These are phyloP conservation scores for Arthrobotrys pseudoclavata DNA, from an alignment of 2,329 filamentous ascomycete species.

Conservation along the genomic window DNA sequence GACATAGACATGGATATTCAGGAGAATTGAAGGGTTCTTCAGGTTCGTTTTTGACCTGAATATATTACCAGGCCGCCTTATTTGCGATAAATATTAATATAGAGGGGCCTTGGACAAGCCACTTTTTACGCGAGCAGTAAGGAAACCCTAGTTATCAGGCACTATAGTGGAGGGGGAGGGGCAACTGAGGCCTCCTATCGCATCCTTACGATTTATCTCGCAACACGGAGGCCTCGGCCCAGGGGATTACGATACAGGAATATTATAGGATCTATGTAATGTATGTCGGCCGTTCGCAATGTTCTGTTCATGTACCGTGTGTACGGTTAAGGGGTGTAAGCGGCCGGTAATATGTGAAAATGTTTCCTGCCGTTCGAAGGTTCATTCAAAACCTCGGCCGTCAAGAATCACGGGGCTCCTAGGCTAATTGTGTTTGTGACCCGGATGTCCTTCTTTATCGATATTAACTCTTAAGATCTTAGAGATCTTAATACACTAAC, in stretches of 20 bases:
- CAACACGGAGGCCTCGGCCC: conserved; percentile 53
- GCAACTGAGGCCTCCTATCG: conserved; percentile 35
- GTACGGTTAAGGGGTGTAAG: conserved; percentile 33
- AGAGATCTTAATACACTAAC: conserved; percentile 3
- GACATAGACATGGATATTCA: conserved; percentile 29
- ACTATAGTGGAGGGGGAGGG: conserved; percentile 53
- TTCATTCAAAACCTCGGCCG: conserved; percentile 42
- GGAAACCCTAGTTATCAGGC: conserved; percentile 46
- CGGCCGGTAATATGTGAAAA: conserved; percentile 34
- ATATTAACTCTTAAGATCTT: conserved; percentile 18
- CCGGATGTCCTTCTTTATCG: conserved; percentile 16
- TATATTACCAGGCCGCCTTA: conserved; percentile 21
- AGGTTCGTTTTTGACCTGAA: conserved; percentile 6
- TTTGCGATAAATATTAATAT: conserved; percentile 33
- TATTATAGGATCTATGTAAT: conserved; percentile 25
- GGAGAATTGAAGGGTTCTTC: conserved; percentile 15
- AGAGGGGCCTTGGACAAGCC: conserved; percentile 38
- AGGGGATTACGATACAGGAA: conserved; percentile 32
- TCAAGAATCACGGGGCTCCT: conserved; percentile 41
- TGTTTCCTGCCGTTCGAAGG: conserved; percentile 45
- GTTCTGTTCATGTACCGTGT: conserved; percentile 33
- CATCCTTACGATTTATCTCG: conserved; percentile 38
- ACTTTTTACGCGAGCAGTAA: conserved; percentile 56
- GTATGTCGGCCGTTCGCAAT: conserved; percentile 35
- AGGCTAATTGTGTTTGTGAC: conserved; percentile 10